Conservation (phyloP, 2,329 filamentous ascomycete genomes). For the Tolypocladium sp. region DNA sequence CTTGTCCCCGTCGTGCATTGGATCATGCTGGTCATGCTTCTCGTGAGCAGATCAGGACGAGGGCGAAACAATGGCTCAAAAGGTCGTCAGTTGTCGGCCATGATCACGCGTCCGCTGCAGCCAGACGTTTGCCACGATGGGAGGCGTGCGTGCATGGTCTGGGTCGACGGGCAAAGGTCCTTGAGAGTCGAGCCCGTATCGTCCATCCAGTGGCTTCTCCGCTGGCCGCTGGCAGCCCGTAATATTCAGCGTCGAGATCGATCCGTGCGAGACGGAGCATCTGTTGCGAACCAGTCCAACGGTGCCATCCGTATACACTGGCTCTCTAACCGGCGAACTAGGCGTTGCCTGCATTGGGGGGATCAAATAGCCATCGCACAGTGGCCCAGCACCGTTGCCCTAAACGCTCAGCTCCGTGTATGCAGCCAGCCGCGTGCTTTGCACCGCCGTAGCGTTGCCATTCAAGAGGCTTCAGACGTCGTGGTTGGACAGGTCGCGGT, state of each 20-base stretch:
- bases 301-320: background rate
- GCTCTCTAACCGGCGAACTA: background rate
- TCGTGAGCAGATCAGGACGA: background rate
- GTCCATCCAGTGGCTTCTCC: background rate
- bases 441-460: background rate
- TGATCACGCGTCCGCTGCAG: background rate
- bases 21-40: background rate
- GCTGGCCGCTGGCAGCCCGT: background rate
- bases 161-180: too few species aligned
- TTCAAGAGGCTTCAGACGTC: background rate
- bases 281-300: background rate
- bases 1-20: constrained; percentile 1
- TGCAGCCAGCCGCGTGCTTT: background rate
- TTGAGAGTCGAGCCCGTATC: background rate
- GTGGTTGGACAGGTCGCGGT: background rate
- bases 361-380: background rate
- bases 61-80: background rate
- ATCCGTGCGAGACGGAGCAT: background rate
- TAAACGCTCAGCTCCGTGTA: background rate
- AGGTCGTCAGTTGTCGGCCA: background rate
- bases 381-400: background rate
- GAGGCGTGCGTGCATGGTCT: background rate
- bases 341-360: background rate
- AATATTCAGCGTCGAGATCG: background rate
- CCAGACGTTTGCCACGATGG: background rate